Conservation (phyloP, 2,329 filamentous ascomycete genomes). For the Macrophomina phaseolina region DNA sequence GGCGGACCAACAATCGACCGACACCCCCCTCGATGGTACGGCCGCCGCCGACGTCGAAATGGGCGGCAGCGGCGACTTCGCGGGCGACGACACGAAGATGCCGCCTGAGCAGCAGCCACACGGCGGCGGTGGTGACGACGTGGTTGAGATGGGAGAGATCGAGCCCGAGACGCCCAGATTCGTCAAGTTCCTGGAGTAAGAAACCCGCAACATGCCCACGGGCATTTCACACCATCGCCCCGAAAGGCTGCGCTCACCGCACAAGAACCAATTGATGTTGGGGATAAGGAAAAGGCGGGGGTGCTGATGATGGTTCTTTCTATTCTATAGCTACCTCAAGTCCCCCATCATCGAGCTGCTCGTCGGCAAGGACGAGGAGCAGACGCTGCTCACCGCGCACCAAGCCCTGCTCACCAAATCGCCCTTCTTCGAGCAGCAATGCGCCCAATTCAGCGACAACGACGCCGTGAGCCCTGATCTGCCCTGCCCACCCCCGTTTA, state of each 20-base stretch:
- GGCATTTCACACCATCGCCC: neutral
- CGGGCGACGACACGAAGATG: conserved; percentile 30
- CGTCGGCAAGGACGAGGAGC: conserved; percentile 58
- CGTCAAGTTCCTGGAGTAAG: conserved; percentile 54
- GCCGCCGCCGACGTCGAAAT: conserved; percentile 57
- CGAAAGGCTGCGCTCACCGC: neutral
- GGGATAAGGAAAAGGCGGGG: too few relatives aligned
- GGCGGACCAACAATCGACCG: conserved; percentile 37
- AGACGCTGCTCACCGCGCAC: conserved; percentile 76
- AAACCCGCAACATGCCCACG: too few relatives aligned
- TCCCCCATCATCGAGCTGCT: conserved; percentile 55
- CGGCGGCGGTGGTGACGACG: conserved; percentile 31
- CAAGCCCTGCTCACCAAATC: conserved; percentile 76
- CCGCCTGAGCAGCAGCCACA: conserved; percentile 31
- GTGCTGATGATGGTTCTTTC: too few relatives aligned
- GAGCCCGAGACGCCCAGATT: conserved; percentile 50
- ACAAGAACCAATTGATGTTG: too few relatives aligned
- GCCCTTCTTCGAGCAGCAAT: conserved; percentile 72
- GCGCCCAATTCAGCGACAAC: conserved; percentile 66
- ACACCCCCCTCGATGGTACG: conserved; percentile 39
- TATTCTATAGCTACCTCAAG: conserved; percentile 49
- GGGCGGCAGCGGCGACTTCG: conserved; percentile 40
- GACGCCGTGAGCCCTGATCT: conserved; percentile 44
- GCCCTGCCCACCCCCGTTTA: conserved; percentile 26
- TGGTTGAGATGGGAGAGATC: conserved; percentile 47